Evolutionary conservation across 225 moss, liverwort and hornwort genomes (phyloP), one percentile per base, ranked within the genome.

Genomic region (Marchantia polymorpha): DNA sequence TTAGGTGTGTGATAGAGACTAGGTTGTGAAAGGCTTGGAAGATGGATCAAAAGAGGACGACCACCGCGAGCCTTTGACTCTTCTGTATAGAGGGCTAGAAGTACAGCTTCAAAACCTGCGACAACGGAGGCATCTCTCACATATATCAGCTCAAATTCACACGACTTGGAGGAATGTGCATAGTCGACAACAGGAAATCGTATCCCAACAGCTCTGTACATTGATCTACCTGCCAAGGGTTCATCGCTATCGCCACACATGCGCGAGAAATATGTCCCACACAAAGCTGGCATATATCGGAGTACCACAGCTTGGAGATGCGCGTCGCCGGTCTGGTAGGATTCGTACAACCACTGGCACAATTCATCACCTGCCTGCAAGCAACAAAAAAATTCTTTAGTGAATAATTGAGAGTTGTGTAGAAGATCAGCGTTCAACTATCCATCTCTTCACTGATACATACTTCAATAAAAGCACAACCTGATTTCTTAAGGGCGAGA

Each of bases 311-410:
- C 82, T 86, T 97, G 93, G 78, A 92, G 84, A 64, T 91, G 91
- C 27, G 83, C 73, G 72, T 94, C 93, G 82, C 91, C 91, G 56
- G 86, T 83, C 88, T 94, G 91, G 64, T 94, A 92, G 52, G 90
- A 91, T 81, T 96, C 96, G 78, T 92, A 96, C 30, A 96, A 87
- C 96, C 94, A 97, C 78, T 92, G 96, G 84, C 94, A 97, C 69
- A 97, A 81, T 79, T 85, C 89, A 60, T 97, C 96, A 83, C 88
- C 92, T 73, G 90, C 96, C 94, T 96, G 87, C 12, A 54, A 50
- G 17, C 48, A 61, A 26, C 75, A 46, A 10, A 16, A 60, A 49
- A 55, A 46, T 27, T 29, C 46, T 67, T 29, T 20, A 30, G 55
- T 30, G 22, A 7, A 22, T 30, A 15, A 47, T 16, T 10, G 29